Percentiles rank a stretch among this genome's conserved stretches.
Conservation (phyloP, 352 stramenopile species). For the Halophytophthora batemanensis region DNA sequence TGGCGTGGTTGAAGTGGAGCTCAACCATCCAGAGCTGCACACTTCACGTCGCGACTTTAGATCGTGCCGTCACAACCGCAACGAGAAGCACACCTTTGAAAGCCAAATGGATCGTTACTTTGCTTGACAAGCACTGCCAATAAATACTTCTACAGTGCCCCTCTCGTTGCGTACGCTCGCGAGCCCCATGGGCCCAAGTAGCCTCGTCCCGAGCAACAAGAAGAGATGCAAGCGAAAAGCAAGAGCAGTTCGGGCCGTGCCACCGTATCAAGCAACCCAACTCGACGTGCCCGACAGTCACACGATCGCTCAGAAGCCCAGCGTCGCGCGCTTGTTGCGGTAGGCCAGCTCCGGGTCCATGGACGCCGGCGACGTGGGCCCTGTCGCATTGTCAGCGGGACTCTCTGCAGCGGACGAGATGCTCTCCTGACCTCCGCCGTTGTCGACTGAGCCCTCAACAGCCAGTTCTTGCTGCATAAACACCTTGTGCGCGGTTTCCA, state of each 20-base stretch:
- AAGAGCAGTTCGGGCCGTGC: neutral
- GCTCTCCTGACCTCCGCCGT: slow-evolving; percentile 7
- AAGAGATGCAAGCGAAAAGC: neutral
- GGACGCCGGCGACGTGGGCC: slow-evolving; percentile 23
- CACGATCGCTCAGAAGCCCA: slow-evolving; percentile 55
- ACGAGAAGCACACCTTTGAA: too few relatives aligned
- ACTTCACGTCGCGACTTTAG: too few relatives aligned
- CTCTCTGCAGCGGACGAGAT: slow-evolving; percentile 24
- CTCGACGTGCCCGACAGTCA: slow-evolving; percentile 13
- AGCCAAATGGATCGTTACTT: too few relatives aligned
- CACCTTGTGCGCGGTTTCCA: slow-evolving; percentile 50
- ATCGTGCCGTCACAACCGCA: too few relatives aligned
- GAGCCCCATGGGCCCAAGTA: neutral
- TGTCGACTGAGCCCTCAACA: slow-evolving; percentile 24
- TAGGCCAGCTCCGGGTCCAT: slow-evolving; percentile 33
- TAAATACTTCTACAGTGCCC: slow-evolving; percentile 35
- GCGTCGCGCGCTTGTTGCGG: slow-evolving; percentile 51
- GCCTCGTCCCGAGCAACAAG: neutral
- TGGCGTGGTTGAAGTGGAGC: too few relatives aligned
- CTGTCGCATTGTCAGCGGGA: slow-evolving; percentile 23
- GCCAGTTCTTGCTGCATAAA: slow-evolving; percentile 36
- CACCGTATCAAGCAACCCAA: too few relatives aligned
- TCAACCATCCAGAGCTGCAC: too few relatives aligned
- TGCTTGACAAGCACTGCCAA: slow-evolving; percentile 17
- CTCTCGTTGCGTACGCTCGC: neutral